Percentiles rank a stretch among this genome's conserved stretches.
Evolutionary conservation across 352 stramenopile species (phyloP).

Genomic region (Thraustochytrium sp.): DNA sequence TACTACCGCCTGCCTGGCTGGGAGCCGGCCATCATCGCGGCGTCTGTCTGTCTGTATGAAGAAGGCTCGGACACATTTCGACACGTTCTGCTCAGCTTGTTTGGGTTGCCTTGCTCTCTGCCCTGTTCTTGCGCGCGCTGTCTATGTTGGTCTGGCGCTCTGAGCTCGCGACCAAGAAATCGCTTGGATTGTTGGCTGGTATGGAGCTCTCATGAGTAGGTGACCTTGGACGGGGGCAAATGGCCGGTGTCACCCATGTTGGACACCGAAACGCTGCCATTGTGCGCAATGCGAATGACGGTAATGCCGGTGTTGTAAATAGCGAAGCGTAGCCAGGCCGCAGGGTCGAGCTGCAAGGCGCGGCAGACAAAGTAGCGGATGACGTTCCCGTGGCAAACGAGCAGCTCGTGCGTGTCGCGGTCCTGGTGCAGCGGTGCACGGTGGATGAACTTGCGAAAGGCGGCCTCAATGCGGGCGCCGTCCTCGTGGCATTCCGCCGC

Average conservation of each 20-base stretch:
- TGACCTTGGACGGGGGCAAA: conserved; percentile 56
- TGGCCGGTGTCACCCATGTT: conserved; percentile 67
- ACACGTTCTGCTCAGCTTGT: too few species aligned
- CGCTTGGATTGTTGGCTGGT: too few species aligned
- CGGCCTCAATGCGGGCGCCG: conserved; percentile 60
- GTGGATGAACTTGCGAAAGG: conserved; percentile 66
- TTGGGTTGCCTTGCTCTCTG: too few species aligned
- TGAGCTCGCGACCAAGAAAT: too few species aligned
- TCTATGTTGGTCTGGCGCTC: too few species aligned
- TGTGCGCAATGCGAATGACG: conserved; percentile 63
- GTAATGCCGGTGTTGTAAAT: conserved; percentile 68
- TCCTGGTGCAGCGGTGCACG: conserved; percentile 48
- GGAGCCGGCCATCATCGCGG: too few species aligned
- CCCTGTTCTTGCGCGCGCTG: too few species aligned
- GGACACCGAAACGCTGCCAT: conserved; percentile 60
- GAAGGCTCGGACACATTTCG: too few species aligned
- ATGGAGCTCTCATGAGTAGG: conserved; percentile 47
- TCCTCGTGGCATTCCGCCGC: conserved; percentile 48
- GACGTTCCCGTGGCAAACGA: conserved; percentile 70
- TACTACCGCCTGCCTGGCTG: too few species aligned
- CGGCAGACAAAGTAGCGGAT: conserved; percentile 70
- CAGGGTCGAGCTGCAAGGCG: conserved; percentile 63
- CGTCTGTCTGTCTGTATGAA: too few species aligned
- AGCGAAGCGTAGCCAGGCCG: conserved; percentile 66
- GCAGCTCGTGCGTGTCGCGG: conserved; percentile 48